Evolutionary conservation across 805 yeast species (phyloP), one percentile per base, ranked within the genome.

Genomic region (Nakazawaea laoshanensis): DNA sequence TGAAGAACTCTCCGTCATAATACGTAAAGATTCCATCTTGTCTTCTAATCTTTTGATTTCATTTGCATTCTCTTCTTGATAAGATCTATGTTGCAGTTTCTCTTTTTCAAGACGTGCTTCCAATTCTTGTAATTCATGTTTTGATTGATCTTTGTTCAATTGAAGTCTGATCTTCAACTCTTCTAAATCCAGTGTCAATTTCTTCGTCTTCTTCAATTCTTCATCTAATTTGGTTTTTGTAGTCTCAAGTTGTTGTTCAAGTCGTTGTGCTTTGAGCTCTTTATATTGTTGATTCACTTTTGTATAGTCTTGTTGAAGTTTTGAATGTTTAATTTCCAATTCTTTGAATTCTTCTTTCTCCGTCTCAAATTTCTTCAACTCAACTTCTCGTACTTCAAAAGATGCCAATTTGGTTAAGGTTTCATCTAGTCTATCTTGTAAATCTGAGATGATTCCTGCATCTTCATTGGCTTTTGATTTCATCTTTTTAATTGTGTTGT

Each of bases 21-120:
- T 61, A 27, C 95, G 63, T 33, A 80, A 56, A 19, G 63, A 59
- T 55, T 89, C 96, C 33, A 84, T 63, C 38, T 77, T 75, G 13
- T 67, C 67, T 49, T 86, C 95, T 20, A 85, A 56, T 31, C 77
- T 55, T 21, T 67, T 54, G 12, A 75, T 63, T 45, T 79, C 86
- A 20, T 44, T 42, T 27, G 55, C 35, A 35, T 49, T 55, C 6
- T 61, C 60, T 24, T 53, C 52, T 23, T 48, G 46, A 4, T 53
- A 17, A 2, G 52, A 42, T 8, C 48, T 39, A 20, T 42, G 46
- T 36, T 42, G 46, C 16, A 39, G 37, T 33, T 49, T 46, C 19
- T 54, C 57, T 14, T 45, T 42, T 15, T 52, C 53, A 12, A 55
- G 35, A 18, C 50, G 52, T 12, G 48, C 46, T 20, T 48, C 49